Conservation (phyloP, 257 asterid genomes). For the Nicotiana attenuata region DNA sequence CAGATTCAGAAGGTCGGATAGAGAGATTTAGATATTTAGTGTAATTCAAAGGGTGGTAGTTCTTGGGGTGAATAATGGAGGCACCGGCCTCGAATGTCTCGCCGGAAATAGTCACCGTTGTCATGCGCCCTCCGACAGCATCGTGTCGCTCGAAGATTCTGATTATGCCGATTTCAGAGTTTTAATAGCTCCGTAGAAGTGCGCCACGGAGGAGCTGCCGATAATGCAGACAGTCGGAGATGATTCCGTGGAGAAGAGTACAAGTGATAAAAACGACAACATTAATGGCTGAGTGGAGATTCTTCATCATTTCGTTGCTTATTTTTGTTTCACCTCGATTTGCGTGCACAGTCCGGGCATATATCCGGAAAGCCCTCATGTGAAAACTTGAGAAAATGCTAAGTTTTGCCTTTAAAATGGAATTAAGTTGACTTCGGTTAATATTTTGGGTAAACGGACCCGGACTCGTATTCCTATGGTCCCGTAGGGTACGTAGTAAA, state of each 20-base stretch:
- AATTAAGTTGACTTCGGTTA: too few species aligned
- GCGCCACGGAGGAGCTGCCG: conserved; percentile 94
- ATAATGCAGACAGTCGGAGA: conserved; percentile 62
- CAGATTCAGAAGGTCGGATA: conserved; percentile 24
- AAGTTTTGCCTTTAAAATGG: too few species aligned
- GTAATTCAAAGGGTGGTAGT: conserved; percentile 62
- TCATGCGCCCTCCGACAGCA: conserved; percentile 88
- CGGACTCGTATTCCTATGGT: too few species aligned
- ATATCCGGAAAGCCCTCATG: too few species aligned
- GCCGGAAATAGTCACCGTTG: conserved; percentile 68
- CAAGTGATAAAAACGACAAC: too few species aligned
- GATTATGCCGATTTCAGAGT: conserved; percentile 36
- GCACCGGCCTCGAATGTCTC: conserved; percentile 94
- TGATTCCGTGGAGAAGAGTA: neutral
- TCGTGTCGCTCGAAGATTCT: conserved; percentile 59
- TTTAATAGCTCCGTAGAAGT: conserved; percentile 79
- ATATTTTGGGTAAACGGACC: too few species aligned
- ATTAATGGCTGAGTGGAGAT: too few species aligned
- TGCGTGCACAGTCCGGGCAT: too few species aligned
- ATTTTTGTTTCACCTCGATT: too few species aligned
- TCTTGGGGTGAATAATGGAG: conserved; percentile 87
- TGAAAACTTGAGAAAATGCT: too few species aligned
- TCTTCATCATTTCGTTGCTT: too few species aligned
- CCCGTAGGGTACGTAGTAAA: too few species aligned
- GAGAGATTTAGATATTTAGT: conserved; percentile 44